Evolutionary conservation across 78 protist genomes (phyloP), one percentile per base, ranked within the genome.

Genomic region (Andalucia godoyi): DNA sequence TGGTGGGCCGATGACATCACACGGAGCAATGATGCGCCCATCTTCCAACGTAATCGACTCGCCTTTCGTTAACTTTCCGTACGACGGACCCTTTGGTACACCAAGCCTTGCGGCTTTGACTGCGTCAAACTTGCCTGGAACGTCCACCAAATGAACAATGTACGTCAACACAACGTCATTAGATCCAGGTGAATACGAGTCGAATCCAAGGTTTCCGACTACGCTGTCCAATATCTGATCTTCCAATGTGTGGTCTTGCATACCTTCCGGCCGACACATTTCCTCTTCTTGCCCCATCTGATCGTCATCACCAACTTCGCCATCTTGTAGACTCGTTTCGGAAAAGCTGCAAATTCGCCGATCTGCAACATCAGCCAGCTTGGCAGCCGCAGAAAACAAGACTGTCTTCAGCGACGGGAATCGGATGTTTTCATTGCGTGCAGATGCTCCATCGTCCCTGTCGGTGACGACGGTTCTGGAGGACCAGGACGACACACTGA

Each of bases 71-170:
- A 73, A 63, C 45, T 2, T 3, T 9, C 52, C 61, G 18, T 0
- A 51, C 30, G 27, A 2, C 1, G 52, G 71, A 1, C 89, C 81
- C 6, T 9, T 7, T n/a, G 79, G 76, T 1, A 84, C 61, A 30
- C 90, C 90, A 15, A 82, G 68, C 36, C 38, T 66, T 2, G 8
- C n/a, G 1, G 90, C 90, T 30, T 37, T 49, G 13, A 58, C 64
- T 17, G 74, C 72, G 9, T 46, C 42, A 25, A 84, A 77, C 43
- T 38, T 63, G 23, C 87, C 90, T 21, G 38, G 62, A 21, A 60
- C 29, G 61, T 78, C 43, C 57, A 67, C 67, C 74, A 59, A 4
- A 60, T 21, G 42, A 65, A 59, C 67, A 60, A 57, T 36, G 41
- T 69, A 25, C 76, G 21, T 39, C 62, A 55, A 34, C 53, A 17